Percentiles rank a stretch among this genome's conserved stretches.
phyloP scores from a whole-genome alignment of 805 yeast genomes.

The Monosporozyma aquatica region DNA sequence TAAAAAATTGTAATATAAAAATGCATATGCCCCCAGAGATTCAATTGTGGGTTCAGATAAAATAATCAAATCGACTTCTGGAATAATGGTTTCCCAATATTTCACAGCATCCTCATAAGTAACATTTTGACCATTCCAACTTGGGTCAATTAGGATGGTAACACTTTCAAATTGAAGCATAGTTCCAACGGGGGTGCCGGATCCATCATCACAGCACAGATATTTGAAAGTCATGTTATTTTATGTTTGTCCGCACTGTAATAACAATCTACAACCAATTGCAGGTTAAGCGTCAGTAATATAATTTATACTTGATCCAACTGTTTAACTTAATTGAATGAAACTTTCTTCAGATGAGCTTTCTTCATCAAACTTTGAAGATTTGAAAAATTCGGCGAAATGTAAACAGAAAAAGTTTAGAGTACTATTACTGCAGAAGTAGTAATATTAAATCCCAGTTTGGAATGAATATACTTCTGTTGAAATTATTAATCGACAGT shows the following conservation, averaged over 20 bases:
- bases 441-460: no score
- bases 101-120: constrained; percentile 24
- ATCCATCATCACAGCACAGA: constrained; percentile 23
- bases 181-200: constrained; percentile 34
- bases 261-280: no score
- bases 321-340: no score
- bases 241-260: neutral
- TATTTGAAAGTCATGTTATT: constrained; percentile 20
- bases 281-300: no score
- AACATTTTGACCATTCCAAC: constrained; percentile 53
- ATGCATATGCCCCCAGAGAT: constrained; percentile 70
- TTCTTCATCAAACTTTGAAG: no score
- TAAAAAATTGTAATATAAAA: constrained; percentile 51
- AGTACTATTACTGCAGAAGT: no score
- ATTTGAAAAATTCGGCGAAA: no score
- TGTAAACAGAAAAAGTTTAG: no score
- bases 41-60: constrained; percentile 82
- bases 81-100: constrained; percentile 36
- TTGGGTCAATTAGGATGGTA: constrained; percentile 59
- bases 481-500: no score
- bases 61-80: constrained; percentile 55
- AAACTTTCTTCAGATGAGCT: no score
- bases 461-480: no score
- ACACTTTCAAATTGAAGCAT: constrained; percentile 49
- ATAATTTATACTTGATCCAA: no score